Evolutionary conservation across 805 yeast genomes (phyloP).

Genomic region (Kluyveromyces lactis): DNA sequence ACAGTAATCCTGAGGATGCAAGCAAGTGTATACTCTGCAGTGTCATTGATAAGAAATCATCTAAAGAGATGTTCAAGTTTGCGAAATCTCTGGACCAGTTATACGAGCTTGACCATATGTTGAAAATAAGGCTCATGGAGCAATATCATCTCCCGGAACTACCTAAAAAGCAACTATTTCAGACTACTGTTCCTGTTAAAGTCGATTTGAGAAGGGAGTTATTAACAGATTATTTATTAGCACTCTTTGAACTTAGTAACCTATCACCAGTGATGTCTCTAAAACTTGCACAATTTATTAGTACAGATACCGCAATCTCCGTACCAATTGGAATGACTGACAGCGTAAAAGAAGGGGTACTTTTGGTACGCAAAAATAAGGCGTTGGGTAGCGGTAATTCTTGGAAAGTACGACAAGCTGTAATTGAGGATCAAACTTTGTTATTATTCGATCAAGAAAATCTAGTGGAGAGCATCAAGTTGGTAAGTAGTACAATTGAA

Average conservation of each 20-base stretch:
- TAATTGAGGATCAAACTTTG: conserved; percentile 50
- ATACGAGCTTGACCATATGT: conserved; percentile 48
- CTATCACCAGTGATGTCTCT: conserved; percentile 45
- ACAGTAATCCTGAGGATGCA: conserved; percentile 33
- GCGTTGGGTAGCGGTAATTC: conserved; percentile 44
- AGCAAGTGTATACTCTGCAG: conserved; percentile 57
- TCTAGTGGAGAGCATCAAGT: conserved; percentile 41
- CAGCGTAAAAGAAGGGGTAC: conserved; percentile 52
- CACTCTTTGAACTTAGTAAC: conserved; percentile 48
- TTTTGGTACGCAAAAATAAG: conserved; percentile 51
- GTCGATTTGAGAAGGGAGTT: conserved; percentile 52
- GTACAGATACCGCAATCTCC: conserved; percentile 58
- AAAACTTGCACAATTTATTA: conserved; percentile 54
- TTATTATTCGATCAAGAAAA: conserved; percentile 50
- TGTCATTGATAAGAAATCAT: conserved; percentile 51
- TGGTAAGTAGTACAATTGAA: conserved; percentile 39
- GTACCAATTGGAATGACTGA: conserved; percentile 35
- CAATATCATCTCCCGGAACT: conserved; percentile 42
- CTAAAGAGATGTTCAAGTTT: conserved; percentile 68
- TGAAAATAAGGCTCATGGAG: conserved; percentile 48
- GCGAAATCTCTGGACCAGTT: conserved; percentile 56
- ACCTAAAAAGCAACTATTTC: conserved; percentile 58
- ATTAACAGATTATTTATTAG: conserved; percentile 51
- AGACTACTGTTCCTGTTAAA: conserved; percentile 44
- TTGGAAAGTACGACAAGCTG: conserved; percentile 69